Conservation (phyloP, 2,329 filamentous ascomycete genomes). For the Calonectria ilicicola region DNA sequence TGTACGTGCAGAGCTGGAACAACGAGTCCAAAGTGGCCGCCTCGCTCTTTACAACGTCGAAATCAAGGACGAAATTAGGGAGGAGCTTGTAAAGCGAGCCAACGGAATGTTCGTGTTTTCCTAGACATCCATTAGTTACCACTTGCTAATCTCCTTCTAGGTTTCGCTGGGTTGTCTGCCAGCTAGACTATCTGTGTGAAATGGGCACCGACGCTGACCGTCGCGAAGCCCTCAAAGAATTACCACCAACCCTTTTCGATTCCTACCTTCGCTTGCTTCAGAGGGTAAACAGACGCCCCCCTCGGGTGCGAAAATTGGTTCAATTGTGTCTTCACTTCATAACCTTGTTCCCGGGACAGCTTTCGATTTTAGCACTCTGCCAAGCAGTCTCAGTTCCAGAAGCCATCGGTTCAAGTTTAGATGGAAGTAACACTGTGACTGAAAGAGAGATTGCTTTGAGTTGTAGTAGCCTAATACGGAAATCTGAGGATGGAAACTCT, state of each 20-base stretch:
- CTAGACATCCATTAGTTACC: not conserved
- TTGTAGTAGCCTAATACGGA: constrained; percentile 26
- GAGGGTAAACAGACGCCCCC: not conserved
- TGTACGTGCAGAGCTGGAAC: constrained; percentile 22
- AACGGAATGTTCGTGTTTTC: constrained; percentile 23
- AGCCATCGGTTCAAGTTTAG: not conserved
- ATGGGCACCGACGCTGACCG: constrained; percentile 20
- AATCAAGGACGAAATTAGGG: constrained; percentile 24
- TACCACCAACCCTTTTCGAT: constrained; percentile 9
- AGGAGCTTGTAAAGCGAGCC: not conserved
- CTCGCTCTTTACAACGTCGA: not conserved
- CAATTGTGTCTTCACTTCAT: constrained; percentile 26
- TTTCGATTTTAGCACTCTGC: not conserved
- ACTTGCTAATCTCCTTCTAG: not conserved
- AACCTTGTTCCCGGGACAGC: fast-evolving
- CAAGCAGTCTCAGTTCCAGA: constrained; percentile 22
- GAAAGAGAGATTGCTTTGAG: constrained; percentile 8
- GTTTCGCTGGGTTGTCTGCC: constrained; percentile 38
- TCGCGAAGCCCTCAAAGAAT: constrained; percentile 11
- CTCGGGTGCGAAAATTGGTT: not conserved
- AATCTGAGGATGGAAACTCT: not conserved
- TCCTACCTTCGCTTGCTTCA: constrained; percentile 28
- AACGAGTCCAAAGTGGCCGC: not conserved
- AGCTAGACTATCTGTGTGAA: constrained; percentile 33
- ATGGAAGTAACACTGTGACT: not conserved